Conservation (phyloP, 2,329 filamentous ascomycete genomes). For the Bipolaris cookei region DNA sequence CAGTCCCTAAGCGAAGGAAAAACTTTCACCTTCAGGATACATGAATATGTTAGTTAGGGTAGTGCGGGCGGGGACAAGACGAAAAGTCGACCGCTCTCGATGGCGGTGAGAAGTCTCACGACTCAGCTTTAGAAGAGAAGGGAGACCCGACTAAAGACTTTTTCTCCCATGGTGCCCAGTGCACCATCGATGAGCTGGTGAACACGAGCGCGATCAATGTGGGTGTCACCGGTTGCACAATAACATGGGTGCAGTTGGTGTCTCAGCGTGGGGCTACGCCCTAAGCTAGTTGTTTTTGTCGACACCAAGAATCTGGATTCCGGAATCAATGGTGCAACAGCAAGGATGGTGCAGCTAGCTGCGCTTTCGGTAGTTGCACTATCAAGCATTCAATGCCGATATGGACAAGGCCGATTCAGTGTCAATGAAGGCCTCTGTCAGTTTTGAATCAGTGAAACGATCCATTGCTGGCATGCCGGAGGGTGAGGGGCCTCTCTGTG, state of each 20-base stretch:
- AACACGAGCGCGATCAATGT: not conserved
- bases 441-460: not conserved
- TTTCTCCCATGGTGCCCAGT: not conserved
- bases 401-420: conserved; percentile 6
- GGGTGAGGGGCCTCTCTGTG: not conserved
- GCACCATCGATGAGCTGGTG: not conserved
- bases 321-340: not conserved
- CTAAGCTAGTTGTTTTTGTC: not conserved
- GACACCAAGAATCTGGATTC: not conserved
- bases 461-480: conserved; percentile 2
- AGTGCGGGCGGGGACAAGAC: not conserved
- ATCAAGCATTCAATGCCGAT: not conserved
- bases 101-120: not conserved
- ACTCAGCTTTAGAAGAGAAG: not conserved
- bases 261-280: conserved; percentile 1
- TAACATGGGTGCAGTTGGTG: not conserved
- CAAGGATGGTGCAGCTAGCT: not conserved
- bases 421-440: not conserved
- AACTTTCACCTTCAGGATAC: not conserved
- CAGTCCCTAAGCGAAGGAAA: not conserved
- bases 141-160: not conserved
- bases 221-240: not conserved
- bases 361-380: not conserved
- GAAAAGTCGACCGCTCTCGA: not conserved
- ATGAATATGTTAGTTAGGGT: not conserved